phyloP scores from a whole-genome alignment of 225 moss, liverwort and hornwort genomes.

The Sphagnum tenellum region DNA sequence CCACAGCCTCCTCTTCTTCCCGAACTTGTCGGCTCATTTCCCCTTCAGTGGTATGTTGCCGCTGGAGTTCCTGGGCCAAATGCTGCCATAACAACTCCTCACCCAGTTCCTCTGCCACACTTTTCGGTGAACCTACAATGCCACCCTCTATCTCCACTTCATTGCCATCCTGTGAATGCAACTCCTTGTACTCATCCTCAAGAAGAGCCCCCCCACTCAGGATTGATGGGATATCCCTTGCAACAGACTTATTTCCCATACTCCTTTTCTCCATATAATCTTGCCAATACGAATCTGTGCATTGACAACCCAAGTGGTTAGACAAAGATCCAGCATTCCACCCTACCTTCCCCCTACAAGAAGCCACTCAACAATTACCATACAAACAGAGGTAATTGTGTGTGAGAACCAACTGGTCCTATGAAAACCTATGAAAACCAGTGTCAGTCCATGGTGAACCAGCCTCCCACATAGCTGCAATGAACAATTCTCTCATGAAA shows the following conservation, averaged over 20 bases:
- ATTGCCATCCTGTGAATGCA: conserved; percentile 25
- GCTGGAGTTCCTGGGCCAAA: conserved; percentile 75
- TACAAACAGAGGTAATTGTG: no score
- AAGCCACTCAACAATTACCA: no score
- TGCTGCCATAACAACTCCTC: conserved; percentile 91
- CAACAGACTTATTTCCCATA: conserved; percentile 9
- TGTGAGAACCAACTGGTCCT: no score
- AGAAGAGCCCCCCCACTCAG: conserved; percentile 11
- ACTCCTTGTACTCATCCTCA: conserved; percentile 21
- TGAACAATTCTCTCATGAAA: no score
- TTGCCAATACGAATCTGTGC: conserved; percentile 41
- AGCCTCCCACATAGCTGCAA: no score
- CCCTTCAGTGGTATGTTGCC: conserved; percentile 51
- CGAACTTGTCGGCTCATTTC: conserved; percentile 42
- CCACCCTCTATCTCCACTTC: conserved; percentile 25
- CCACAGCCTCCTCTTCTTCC: conserved; percentile 86
- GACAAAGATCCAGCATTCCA: no score
- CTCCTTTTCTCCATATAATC: conserved; percentile 20
- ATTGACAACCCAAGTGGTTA: neutral
- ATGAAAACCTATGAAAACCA: no score
- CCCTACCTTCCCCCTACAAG: no score
- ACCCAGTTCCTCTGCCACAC: conserved; percentile 60
- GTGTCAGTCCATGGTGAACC: no score
- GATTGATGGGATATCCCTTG: conserved; percentile 1
- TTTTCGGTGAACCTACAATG: conserved; percentile 8